Base-by-base conservation (phyloP, 1,284 basidiomycete genomes). In the Pseudozyma thailandica region DNA sequence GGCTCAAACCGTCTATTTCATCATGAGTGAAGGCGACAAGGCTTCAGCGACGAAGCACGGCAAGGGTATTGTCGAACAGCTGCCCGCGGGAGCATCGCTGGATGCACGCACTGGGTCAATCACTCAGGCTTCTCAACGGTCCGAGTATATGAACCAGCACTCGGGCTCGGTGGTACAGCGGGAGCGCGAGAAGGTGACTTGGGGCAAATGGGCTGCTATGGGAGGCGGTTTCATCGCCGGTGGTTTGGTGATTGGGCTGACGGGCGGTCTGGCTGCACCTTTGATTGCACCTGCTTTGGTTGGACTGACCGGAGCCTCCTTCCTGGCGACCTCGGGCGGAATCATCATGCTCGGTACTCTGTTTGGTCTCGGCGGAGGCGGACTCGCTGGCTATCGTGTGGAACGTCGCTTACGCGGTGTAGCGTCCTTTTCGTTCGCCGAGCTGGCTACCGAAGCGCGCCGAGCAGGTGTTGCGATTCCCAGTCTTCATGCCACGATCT, bases 261-360 rank as follows among this genome's bases (percentile, higher is more conserved):
- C 78, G 0, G 78, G 77, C 16, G 78, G 78, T 6, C 54, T 80
- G 21, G 78, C 78, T 0, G 78, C 78, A 10, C 78, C 78, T 7
- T 52, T 80, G 16, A 65, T 80, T 6, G 74, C 75, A 6, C 75
- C 78, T 6, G 75, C 75, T 4, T 65, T 80, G 1, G 77, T 73
- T 6, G 77, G 78, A 2, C 63, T 80, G 20, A 78, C 76, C 0
- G 78, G 78, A 6, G 65, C 69, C 15, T 60, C 70, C 7, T 79
- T 79, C 41, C 61, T 80, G 20, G 75, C 75, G 9, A 75, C 78
- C 3, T 65, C 69, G 6, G 77, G 78, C 16, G 78, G 78, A 28
- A 69, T 79, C 52, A 60, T 79, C 37, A 65, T 79, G 70, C 63
- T 79, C 18, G 78, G 74, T n/a, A 74, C 77, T 9, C 64, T 80